Percentiles rank a stretch among this genome's conserved stretches.
Evolutionary conservation across 768 basidiomycete genomes (phyloP).

Genomic region (Lactifluus echinatus): DNA sequence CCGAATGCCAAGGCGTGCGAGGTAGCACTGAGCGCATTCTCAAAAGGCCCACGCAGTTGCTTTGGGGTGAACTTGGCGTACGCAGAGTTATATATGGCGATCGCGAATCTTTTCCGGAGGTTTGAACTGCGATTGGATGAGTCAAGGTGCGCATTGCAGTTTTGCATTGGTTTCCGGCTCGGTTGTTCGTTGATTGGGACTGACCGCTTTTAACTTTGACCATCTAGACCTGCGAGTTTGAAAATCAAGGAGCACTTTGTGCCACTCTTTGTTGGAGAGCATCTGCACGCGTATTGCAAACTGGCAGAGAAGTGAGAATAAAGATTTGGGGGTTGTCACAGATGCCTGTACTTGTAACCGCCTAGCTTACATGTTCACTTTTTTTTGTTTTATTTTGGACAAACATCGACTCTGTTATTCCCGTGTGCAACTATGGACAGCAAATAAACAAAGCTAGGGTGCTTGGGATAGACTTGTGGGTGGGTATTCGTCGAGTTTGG

Average conservation of each 20-base stretch:
- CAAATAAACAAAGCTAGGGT: constrained; percentile 1
- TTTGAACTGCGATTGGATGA: constrained; percentile 30
- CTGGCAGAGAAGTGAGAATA: neutral
- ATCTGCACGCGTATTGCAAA: constrained; percentile 9
- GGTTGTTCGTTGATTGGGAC: neutral
- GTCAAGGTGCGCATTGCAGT: neutral
- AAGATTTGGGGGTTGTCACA: neutral
- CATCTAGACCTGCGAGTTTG: constrained; percentile 7
- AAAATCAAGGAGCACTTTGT: constrained; percentile 12
- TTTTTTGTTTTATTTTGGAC: neutral
- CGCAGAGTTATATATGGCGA: constrained; percentile 35
- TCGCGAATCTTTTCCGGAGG: constrained; percentile 35
- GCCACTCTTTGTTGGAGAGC: constrained; percentile 1
- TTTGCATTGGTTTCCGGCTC: no score
- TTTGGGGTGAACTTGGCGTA: constrained; percentile 39
- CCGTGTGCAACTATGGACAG: constrained; percentile 5
- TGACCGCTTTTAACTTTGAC: neutral
- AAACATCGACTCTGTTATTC: neutral
- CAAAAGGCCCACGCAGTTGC: constrained; percentile 39
- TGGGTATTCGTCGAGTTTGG: neutral
- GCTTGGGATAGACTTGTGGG: neutral
- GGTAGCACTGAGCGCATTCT: constrained; percentile 35
- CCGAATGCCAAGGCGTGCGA: constrained; percentile 31
- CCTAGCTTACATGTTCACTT: no score
- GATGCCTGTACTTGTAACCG: neutral